Evolutionary conservation across 1,284 basidiomycete species (phyloP), one percentile per base, ranked within the genome.

Genomic region (Volvariella volvacea): DNA sequence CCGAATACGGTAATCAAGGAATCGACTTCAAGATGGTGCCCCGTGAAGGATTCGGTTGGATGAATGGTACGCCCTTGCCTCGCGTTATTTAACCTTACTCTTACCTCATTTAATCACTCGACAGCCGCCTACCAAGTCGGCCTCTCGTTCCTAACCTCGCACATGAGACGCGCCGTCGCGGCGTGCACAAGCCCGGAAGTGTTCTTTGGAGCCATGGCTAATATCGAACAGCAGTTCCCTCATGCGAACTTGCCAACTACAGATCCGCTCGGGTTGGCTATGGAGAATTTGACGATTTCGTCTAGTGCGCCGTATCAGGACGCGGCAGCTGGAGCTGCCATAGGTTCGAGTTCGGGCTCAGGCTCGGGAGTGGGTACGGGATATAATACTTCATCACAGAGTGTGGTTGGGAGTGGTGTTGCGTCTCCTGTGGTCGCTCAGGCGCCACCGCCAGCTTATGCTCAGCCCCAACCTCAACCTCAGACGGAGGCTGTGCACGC

Each of bases 1-100:
- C 95, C 37, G 95, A 99, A 69, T 98, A 98, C 62, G 96, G 95
- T 10, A 99, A 98, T 66, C 95, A 99, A 65, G 95, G 95, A 44
- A 76, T 94, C 55, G 93, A 97, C 69, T 98, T 98, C 71, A 91
- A 92, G 72, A 87, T 92, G 76, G 85, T 97, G 28, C 92, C 92
- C 42, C 77, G 92, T 17, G 95, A 98, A 68, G 95, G 95, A 44
- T 99, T 99, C 58, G 95, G 95, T 3, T 94, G 92, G 92, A 93
- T 92, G 86, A 93, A 93, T 52, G 74, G 88, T 89, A 53, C 46
- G 77, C 61, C 44, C 36, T 39, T 44, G 14, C 45, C 21, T 25
- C 47, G 40, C 33, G n/a, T 9, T n/a, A 34, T 17, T 14, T 36
- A 17, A 32, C 17, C 38, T 22, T 44, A 33, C 22, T 42, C 34